Evolutionary conservation across 495 filamentous ascomycete genomes (phyloP), one percentile per base, ranked within the genome.

Genomic region (Aspergillus avenaceus): DNA sequence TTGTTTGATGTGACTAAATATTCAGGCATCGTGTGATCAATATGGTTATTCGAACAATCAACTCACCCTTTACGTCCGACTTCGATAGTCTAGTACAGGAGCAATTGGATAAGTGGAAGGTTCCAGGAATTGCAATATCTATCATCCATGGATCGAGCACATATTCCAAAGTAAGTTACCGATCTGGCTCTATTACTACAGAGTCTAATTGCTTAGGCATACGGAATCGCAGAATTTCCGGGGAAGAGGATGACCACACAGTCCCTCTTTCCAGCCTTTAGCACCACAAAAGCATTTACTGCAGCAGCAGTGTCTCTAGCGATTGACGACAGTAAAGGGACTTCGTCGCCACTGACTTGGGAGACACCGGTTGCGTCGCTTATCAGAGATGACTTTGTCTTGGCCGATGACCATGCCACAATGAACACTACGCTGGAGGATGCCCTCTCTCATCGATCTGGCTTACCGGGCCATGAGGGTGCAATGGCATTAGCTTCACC

Each of bases 271-370:
- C 63, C 64, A 31, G 55, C 59, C 4, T 49, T 68, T 36, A 79
- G 75, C 54, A 83, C 79, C 1, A 82, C 77, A 19, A 83, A 84
- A 58, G 75, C 78, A 1, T 81, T 81, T 62, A 78, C 75, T 8
- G 72, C 72, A 1, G 76, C 81, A 9, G 62, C 67, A 21, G 53
- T 78, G 0, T 73, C 77, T 2, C 56, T 75, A 3, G 63, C 74
- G 0, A 70, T 83, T 36, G 66, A 73, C 13, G 68, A 74, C 9
- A 63, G 62, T 32, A 55, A 54, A 24, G 41, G 54, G 11, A 56
- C 56, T 9, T 14, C 55, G 4, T 54, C 61, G 2, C 59, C 68
- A 4, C 56, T 83, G 32, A 52, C 66, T 43, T 84, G 75, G 64
- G 60, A 67, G 4, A 81, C 79, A 1, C 72, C 75, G 6, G 55